phyloP scores from a whole-genome alignment of 371 early-diverging fungal species.

The Mucor saturninus region DNA sequence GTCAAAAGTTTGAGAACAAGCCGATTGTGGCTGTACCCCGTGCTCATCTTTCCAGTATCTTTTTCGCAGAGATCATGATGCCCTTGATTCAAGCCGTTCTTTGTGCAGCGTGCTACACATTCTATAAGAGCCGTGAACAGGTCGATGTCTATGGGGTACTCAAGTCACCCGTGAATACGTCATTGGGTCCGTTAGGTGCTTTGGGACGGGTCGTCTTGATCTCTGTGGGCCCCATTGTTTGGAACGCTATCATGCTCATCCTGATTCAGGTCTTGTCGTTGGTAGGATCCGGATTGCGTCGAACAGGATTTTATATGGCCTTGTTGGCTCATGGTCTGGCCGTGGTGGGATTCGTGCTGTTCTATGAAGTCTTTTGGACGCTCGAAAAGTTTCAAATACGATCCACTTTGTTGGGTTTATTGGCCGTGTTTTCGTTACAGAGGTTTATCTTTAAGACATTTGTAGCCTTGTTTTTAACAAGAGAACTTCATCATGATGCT shows the following conservation, averaged over 20 bases:
- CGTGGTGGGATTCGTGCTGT: conserved; percentile 60
- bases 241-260: conserved; percentile 70
- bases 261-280: conserved; percentile 72
- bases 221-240: conserved; percentile 69
- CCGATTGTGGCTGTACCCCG: conserved; percentile 66
- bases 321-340: conserved; percentile 67
- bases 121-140: conserved; percentile 54
- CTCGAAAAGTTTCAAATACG: conserved; percentile 66
- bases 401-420: conserved; percentile 69
- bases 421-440: conserved; percentile 69
- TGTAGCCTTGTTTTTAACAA: conserved; percentile 73
- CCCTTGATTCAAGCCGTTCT: conserved; percentile 73
- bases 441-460: conserved; percentile 74
- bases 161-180: conserved; percentile 16
- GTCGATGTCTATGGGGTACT: conserved; percentile 31
- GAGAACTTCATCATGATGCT: conserved; percentile 80
- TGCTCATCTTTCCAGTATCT: conserved; percentile 70
- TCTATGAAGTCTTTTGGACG: conserved; percentile 72
- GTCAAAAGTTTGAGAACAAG: conserved; percentile 52
- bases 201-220: conserved; percentile 61
- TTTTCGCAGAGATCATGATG: conserved; percentile 75
- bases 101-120: conserved; percentile 67
- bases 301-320: conserved; percentile 72
- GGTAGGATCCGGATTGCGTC: conserved; percentile 52
- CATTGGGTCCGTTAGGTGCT: conserved; percentile 22